Conservation (phyloP, 176 grass and related monocot genomes). For the Cenchrus fungigraminus region DNA sequence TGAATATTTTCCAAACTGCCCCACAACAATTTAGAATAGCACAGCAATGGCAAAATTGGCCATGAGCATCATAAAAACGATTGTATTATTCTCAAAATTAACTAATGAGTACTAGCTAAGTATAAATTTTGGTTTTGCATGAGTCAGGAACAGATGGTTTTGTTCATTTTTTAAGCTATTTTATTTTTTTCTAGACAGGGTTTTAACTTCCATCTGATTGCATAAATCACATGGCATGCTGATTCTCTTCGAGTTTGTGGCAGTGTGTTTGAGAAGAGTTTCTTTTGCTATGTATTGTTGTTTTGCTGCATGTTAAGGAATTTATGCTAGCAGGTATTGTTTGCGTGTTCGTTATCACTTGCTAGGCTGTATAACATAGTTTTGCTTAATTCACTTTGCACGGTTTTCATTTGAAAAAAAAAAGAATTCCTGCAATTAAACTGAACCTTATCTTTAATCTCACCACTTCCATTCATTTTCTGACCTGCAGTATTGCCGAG, state of each 20-base stretch:
- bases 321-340: constrained; percentile 25
- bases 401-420: constrained; percentile 29
- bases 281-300: constrained; percentile 11
- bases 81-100: constrained; percentile 2
- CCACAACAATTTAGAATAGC: constrained; percentile 5
- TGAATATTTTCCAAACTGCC: constrained; percentile 27
- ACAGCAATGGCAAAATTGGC: background rate
- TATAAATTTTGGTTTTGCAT: constrained; percentile 15
- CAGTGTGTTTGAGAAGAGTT: constrained; percentile 24
- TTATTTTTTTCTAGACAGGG: background rate
- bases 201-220: constrained; percentile 11
- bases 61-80: background rate
- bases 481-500: constrained; percentile 75
- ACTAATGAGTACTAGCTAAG: background rate
- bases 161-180: constrained; percentile 15
- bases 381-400: constrained; percentile 18
- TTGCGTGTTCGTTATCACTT: background rate
- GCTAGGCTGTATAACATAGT: constrained; percentile 21
- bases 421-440: constrained; percentile 1
- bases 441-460: constrained; percentile 29
- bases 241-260: constrained; percentile 16
- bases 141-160: constrained; percentile 8
- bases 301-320: constrained; percentile 27
- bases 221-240: constrained; percentile 9
- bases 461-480: constrained; percentile 29